phyloP scores from a whole-genome alignment of 352 stramenopile species.

The Phytophthora quininea region DNA sequence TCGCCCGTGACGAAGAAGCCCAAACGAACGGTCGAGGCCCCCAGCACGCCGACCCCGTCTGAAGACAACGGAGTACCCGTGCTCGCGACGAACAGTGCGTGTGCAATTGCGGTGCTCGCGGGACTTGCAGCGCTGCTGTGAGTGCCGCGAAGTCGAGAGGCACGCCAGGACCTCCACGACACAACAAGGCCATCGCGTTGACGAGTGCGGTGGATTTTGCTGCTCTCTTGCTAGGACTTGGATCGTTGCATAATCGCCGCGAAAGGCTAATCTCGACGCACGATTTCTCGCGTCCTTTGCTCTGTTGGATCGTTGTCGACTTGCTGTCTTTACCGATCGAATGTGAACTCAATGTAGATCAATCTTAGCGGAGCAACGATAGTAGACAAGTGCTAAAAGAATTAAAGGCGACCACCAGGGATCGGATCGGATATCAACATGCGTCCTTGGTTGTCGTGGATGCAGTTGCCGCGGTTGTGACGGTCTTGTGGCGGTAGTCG shows the following conservation, averaged over 20 bases:
- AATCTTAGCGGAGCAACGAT: too few species aligned
- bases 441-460: too few species aligned
- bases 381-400: neutral
- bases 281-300: slow-evolving; percentile 11
- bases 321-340: neutral
- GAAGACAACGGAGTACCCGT: slow-evolving; percentile 20
- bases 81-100: slow-evolving; percentile 6
- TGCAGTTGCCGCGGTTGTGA: neutral
- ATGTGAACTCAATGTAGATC: neutral
- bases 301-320: slow-evolving; percentile 21
- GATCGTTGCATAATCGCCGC: slow-evolving; percentile 24
- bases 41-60: slow-evolving; percentile 11
- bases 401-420: neutral
- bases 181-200: slow-evolving; percentile 13
- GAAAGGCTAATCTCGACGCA: slow-evolving; percentile 31
- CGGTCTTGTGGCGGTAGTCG: neutral
- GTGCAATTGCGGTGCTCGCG: slow-evolving; percentile 10
- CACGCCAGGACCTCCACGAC: slow-evolving; percentile 20
- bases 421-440: neutral
- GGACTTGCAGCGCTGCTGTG: slow-evolving; percentile 29
- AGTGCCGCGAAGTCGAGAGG: slow-evolving; percentile 30
- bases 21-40: slow-evolving; percentile 17
- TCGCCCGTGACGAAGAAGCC: slow-evolving; percentile 16
- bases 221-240: slow-evolving; percentile 24
- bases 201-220: slow-evolving; percentile 33